Conservation (phyloP, 345 rosid genomes). For the Salix udensis region DNA sequence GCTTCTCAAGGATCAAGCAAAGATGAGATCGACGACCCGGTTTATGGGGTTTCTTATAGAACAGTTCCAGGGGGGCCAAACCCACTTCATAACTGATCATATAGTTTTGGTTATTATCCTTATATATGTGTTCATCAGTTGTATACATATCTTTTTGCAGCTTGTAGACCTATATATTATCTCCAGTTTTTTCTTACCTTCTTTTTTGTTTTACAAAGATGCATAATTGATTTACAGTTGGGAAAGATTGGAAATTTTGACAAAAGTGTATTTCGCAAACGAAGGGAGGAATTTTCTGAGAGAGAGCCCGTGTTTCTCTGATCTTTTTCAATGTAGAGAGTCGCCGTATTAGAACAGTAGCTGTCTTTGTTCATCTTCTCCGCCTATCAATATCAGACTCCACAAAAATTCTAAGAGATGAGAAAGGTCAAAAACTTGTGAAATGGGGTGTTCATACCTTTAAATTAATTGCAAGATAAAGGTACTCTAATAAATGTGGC, state of each 20-base stretch:
- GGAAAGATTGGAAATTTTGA: conserved; percentile 10
- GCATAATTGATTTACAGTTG: conserved; percentile 18
- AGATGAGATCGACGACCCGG: conserved; percentile 18
- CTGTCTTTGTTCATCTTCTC: too few species aligned
- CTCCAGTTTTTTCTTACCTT: not conserved
- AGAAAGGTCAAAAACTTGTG: conserved; percentile 1
- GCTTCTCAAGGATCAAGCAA: conserved; percentile 17
- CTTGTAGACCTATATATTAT: conserved; percentile 8
- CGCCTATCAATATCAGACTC: too few species aligned
- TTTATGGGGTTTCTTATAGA: conserved; percentile 42
- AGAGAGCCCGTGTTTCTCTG: not conserved
- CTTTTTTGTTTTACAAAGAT: conserved; percentile 12
- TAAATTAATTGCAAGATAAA: not conserved
- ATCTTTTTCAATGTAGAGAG: too few species aligned
- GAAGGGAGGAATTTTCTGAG: not conserved
- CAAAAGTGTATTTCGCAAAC: not conserved
- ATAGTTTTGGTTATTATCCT: not conserved
- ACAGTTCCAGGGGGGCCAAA: conserved; percentile 51
- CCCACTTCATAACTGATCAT: conserved; percentile 52
- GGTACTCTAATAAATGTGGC: conserved; percentile 1
- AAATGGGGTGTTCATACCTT: not conserved
- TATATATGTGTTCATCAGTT: not conserved
- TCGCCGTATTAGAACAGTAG: too few species aligned
- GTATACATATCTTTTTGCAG: conserved; percentile 26
- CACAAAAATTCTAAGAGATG: not conserved